Evolutionary conservation across 1,284 basidiomycete species (phyloP), one percentile per base, ranked within the genome.

Genomic region (Uromyces viciae-fabae): DNA sequence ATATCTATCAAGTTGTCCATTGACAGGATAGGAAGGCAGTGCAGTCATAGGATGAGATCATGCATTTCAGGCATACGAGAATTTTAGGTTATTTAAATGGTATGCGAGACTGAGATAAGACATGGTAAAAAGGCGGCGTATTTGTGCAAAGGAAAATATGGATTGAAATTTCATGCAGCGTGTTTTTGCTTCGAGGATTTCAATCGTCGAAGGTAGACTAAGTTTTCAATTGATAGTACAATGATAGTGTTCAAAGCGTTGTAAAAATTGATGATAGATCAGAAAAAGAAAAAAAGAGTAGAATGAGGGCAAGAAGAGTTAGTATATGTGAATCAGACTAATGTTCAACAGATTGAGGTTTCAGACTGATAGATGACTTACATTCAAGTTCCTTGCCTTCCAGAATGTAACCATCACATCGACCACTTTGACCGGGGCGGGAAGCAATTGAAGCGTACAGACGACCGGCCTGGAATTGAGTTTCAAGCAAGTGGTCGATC

Each of bases 331-430:
- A 22, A n/a, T n/a, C n/a, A 11, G 56, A 25, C 19, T 31, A 11
- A 25, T 9, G 17, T 33, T 36, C 28, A 25, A 17, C 31, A 68
- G 38, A 38, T 25, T 33, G 68, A 8, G 43, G 11, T 36, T 46
- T 22, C 1, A 60, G 22, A 40, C 3, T 28, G 49, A 25, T 22
- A 52, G 14, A 42, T 28, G n/a, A 71, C 71, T 72, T 22, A 81
- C 78, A 81, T 90, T 97, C 94, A 82, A 97, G 91, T 87, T 98
- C 95, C 88, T 94, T 94, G 86, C 95, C 95, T 89, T 98, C 95
- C 80, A 98, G 91, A 83, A 98, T 89, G 88, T 97, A 96, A 80
- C 95, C 95, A 87, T 98, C 95, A 82, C 92, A 91, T 83, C 95
- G 93, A 68, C 95, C 95, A 80, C 91, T 93, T 88, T 98, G 95